These are phyloP conservation scores for Fusarium keratoplasticum DNA, from an alignment of 2,329 filamentous ascomycete genomes.

Conservation along the genomic window DNA sequence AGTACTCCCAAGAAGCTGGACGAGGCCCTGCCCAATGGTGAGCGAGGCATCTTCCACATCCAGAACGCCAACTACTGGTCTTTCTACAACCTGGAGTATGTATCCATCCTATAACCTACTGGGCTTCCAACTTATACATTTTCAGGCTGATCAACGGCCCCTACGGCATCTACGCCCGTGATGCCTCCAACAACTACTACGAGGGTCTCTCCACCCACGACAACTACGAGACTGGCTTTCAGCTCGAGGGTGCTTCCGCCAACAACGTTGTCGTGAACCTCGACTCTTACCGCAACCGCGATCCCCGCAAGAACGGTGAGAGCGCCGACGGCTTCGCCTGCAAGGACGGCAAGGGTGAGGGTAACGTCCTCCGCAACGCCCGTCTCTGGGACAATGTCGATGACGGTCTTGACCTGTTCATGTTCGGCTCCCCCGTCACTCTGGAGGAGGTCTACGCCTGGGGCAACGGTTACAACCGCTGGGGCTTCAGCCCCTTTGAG, in stretches of 20 bases:
- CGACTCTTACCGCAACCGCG: slow-evolving; percentile 58
- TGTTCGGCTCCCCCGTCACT: slow-evolving; percentile 56
- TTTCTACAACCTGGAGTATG: slow-evolving; percentile 53
- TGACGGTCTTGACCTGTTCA: slow-evolving; percentile 52
- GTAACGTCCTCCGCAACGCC: slow-evolving; percentile 58
- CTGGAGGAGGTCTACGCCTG: slow-evolving; percentile 58
- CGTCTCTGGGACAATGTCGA: slow-evolving; percentile 64
- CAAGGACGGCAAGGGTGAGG: slow-evolving; percentile 59
- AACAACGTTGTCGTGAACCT: slow-evolving; percentile 57
- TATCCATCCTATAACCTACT: fast-evolving
- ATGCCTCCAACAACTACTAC: slow-evolving; percentile 52
- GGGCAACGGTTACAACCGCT: slow-evolving; percentile 60
- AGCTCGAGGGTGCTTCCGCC: slow-evolving; percentile 47
- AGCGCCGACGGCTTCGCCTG: slow-evolving; percentile 62
- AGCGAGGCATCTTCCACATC: slow-evolving; percentile 61
- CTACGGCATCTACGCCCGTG: slow-evolving; percentile 52
- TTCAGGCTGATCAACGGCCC: slow-evolving; percentile 50
- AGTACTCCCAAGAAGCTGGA: slow-evolving; percentile 57
- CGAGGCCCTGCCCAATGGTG: slow-evolving; percentile 52
- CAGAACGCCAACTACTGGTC: slow-evolving; percentile 58
- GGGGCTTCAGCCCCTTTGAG: slow-evolving; percentile 56
- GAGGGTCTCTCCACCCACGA: slow-evolving; percentile 51
- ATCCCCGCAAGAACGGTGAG: slow-evolving; percentile 64
- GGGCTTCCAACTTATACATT: background rate
- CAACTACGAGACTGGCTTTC: slow-evolving; percentile 54